Conservation (phyloP, 805 yeast genomes). For the Kluyveromyces wickerhamii region DNA sequence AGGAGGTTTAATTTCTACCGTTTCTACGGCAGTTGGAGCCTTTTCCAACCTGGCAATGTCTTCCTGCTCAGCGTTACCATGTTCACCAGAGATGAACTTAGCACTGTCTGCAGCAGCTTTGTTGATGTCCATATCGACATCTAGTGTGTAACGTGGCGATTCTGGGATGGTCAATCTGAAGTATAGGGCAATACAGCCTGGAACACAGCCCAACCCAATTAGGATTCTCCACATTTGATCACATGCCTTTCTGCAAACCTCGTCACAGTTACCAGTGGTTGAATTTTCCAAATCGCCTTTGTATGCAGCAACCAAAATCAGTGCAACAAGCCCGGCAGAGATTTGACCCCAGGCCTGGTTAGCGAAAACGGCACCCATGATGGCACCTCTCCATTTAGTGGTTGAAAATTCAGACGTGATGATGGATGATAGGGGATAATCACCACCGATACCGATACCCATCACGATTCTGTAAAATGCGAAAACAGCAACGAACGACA, state of each 20-base stretch:
- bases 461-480: slow-evolving; percentile 72
- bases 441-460: slow-evolving; percentile 98
- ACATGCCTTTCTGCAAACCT: slow-evolving; percentile 63
- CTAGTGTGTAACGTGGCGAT: slow-evolving; percentile 86
- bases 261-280: slow-evolving; percentile 52
- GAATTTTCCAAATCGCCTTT: slow-evolving; percentile 52
- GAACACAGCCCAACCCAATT: slow-evolving; percentile 84
- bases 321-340: slow-evolving; percentile 75
- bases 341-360: slow-evolving; percentile 97
- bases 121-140: slow-evolving; percentile 53
- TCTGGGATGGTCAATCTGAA: slow-evolving; percentile 92
- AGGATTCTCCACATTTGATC: slow-evolving; percentile 94
- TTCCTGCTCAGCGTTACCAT: slow-evolving; percentile 45
- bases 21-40: slow-evolving; percentile 44
- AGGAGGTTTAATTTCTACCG: slow-evolving; percentile 43
- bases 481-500: slow-evolving; percentile 66
- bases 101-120: slow-evolving; percentile 50
- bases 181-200: slow-evolving; percentile 77
- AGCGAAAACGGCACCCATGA: slow-evolving; percentile 93
- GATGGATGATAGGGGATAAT: slow-evolving; percentile 88
- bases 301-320: slow-evolving; percentile 70
- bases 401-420: slow-evolving; percentile 89
- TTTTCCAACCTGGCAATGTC: slow-evolving; percentile 38
- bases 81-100: slow-evolving; percentile 41
- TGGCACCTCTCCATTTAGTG: slow-evolving; percentile 97